Evolutionary conservation across 2,329 filamentous ascomycete species (phyloP).

Genomic region (Cytospora piceicola): DNA sequence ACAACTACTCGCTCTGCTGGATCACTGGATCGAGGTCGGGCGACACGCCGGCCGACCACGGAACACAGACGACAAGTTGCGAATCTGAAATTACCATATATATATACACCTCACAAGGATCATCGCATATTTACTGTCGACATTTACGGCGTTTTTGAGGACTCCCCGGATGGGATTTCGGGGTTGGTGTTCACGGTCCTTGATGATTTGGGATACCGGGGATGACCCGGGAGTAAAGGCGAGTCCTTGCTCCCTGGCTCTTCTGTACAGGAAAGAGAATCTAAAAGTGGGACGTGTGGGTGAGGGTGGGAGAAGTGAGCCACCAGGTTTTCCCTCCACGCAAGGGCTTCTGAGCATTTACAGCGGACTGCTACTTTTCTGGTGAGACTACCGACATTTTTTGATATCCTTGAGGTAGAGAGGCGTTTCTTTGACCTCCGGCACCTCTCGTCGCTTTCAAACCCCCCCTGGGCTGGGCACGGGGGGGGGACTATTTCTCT

Average conservation of each 20-base stretch:
- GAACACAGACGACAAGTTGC: slow-evolving; percentile 29
- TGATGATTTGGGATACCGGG: slow-evolving; percentile 14
- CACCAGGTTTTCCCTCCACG: slow-evolving; percentile 10
- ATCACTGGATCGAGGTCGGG: slow-evolving; percentile 16
- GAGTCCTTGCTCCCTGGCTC: slow-evolving; percentile 19
- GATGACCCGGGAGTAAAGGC: slow-evolving; percentile 13
- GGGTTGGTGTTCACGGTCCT: slow-evolving; percentile 22
- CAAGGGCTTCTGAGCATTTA: slow-evolving; percentile 23
- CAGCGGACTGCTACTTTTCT: slow-evolving; percentile 20
- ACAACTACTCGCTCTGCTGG: slow-evolving; percentile 23
- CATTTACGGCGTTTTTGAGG: slow-evolving; percentile 28
- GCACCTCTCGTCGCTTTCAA: neutral
- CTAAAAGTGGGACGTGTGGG: slow-evolving; percentile 4
- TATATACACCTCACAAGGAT: slow-evolving; percentile 19
- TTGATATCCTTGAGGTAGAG: slow-evolving; percentile 26
- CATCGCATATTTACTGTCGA: slow-evolving; percentile 16
- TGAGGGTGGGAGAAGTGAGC: slow-evolving; percentile 1
- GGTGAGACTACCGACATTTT: slow-evolving; percentile 6
- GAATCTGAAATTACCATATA: slow-evolving; percentile 24
- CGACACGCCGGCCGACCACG: slow-evolving; percentile 28
- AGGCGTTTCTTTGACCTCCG: neutral
- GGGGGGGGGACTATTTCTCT: neutral
- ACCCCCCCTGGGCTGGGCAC: neutral
- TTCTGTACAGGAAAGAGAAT: slow-evolving; percentile 10
- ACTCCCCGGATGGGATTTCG: slow-evolving; percentile 21